Evolutionary conservation across 2,329 filamentous ascomycete genomes (phyloP).

Genomic region (Aspergillus fischeri): DNA sequence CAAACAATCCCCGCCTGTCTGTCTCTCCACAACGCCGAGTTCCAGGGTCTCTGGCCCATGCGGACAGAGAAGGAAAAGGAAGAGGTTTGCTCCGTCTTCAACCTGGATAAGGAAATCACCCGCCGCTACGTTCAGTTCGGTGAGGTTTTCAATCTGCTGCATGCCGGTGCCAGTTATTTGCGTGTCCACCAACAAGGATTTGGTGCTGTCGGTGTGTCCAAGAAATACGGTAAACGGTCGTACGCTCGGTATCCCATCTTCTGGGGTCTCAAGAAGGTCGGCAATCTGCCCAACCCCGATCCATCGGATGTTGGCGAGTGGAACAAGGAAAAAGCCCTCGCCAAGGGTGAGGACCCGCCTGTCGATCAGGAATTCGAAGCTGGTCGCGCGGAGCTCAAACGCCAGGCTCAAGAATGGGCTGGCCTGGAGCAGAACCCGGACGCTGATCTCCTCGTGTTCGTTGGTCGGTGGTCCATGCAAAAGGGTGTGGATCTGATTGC

Average conservation of each 20-base stretch:
- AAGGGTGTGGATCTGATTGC: conserved; percentile 67
- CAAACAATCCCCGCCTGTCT: conserved; percentile 59
- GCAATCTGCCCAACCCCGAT: conserved; percentile 62
- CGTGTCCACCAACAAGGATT: conserved; percentile 65
- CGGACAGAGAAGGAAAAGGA: conserved; percentile 57
- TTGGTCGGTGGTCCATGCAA: conserved; percentile 66
- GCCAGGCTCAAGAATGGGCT: conserved; percentile 66
- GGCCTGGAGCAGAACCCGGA: conserved; percentile 58
- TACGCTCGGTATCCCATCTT: conserved; percentile 66
- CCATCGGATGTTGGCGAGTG: conserved; percentile 61
- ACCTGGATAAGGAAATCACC: conserved; percentile 54
- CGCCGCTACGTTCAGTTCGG: conserved; percentile 63
- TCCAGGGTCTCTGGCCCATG: conserved; percentile 67
- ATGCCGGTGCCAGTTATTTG: conserved; percentile 62
- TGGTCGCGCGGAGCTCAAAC: conserved; percentile 50
- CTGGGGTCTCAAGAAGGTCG: conserved; percentile 62
- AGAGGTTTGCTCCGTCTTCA: conserved; percentile 63
- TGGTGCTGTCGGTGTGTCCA: conserved; percentile 64
- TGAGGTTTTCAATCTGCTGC: conserved; percentile 65
- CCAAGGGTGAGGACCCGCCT: conserved; percentile 46
- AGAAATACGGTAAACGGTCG: conserved; percentile 66
- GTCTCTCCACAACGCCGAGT: conserved; percentile 66
- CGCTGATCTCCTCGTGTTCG: conserved; percentile 64
- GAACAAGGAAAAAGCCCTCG: conserved; percentile 47
- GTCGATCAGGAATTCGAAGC: conserved; percentile 55